Base-by-base conservation (phyloP, 768 basidiomycete species). In the Coprinellus micaceus region DNA sequence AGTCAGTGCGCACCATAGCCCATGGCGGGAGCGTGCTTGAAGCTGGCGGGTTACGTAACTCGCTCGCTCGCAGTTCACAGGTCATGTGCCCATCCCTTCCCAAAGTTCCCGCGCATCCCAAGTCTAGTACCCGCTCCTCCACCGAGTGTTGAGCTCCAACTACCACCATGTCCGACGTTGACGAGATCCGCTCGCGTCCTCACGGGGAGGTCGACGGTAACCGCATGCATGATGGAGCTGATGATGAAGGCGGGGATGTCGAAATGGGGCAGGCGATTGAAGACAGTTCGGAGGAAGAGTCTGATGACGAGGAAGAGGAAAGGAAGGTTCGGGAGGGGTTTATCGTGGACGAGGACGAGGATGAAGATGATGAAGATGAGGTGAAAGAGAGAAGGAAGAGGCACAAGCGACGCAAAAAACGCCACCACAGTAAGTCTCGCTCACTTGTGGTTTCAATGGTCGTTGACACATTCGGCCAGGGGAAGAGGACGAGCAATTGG, bases 221-320 rank as follows among this genome's bases (percentile, higher is more conserved):
- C 60, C 77, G 79, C 22, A 89, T 89, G 88, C 72, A 74, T 45
- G 84, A 76, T 52, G 85, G 82, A 52, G 83, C 78, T 33, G 82
- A 80, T 44, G 84, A 82, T 52, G 79, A 73, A 19, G 81, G 79
- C 53, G 82, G 76, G 37, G 85, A 85, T 66, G 78, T 77, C 51
- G 68, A 77, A 64, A 81, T 80, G 71, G 76, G 78, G 39, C 76
- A 74, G 53, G 72, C 72, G 54, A 82, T 84, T 19, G 89, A 89
- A 67, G 91, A 94, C 71, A 93, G 91, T 68, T 93, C 91, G 44
- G 91, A 92, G 64, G 90, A 94, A 66, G 88, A 83, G 33, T 91
- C 95, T 36, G 94, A 96, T 47, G 94, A 96, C 66, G 89, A 85
- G 63, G 95, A 96, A 59, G 94, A 94, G 73, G 88, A 77, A 63